Evolutionary conservation across 2,329 filamentous ascomycete genomes (phyloP), one percentile per base, ranked within the genome.

Genomic region (Colletotrichum liaoningense): DNA sequence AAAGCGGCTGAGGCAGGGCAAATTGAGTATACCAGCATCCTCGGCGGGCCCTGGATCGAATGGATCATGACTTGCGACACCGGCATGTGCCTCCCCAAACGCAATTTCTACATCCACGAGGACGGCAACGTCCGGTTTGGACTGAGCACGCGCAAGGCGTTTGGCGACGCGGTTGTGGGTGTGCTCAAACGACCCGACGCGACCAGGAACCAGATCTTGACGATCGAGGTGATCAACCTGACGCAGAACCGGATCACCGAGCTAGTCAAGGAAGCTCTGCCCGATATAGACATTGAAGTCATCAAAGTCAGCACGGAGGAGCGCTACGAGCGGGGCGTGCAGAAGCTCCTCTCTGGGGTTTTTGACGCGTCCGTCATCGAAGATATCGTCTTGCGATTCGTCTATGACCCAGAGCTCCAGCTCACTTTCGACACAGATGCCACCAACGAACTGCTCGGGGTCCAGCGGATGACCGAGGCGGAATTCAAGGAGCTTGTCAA

Each of bases 201-300:
- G 59, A 90, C 88, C 0, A 85, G 81, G 74, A 91, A 92, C 77
- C 82, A 86, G 63, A 85, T 86, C 75, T 80, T 92, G 52, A 88
- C 85, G 72, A 77, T 91, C 19, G 85, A 86, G 16, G 87, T 84
- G 6, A 86, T 88, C 68, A 82, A 82, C 26, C 83, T 85, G 0
- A 86, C 85, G 1, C 87, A 90, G 79, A 86, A 86, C 3, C 82
- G 89, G 63, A 79, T 92, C 2, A 76, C 90, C 2, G 80, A 75
- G 46, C 63, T 75, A 6, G 74, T 42, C 38, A 42, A 42, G 38
- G 38, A 42, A 42, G 38, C 38, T 42, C 38, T 68, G 57, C 65
- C 65, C 26, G 46, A 63, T 22, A 28, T 42, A 9, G 42, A 68
- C n/a, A 16, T 68, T 14, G 65, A 68, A 5, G 52, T 68, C 28